phyloP scores from a whole-genome alignment of 805 yeast genomes.

The Barnettozyma salicaria region DNA sequence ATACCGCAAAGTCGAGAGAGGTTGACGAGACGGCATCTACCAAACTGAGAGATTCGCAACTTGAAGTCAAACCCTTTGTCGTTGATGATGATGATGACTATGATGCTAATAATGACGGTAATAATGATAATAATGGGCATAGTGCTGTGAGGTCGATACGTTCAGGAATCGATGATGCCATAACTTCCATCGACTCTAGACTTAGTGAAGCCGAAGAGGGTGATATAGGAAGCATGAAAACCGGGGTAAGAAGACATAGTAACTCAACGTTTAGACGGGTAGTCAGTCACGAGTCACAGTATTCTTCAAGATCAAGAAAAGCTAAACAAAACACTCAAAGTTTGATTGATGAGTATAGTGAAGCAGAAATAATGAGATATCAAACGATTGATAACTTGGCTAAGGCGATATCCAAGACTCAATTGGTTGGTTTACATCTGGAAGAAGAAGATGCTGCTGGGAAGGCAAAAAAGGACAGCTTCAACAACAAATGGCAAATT shows the following conservation, averaged over 20 bases:
- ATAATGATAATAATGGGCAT: too few relatives aligned
- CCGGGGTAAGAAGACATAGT: not conserved
- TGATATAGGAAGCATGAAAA: conserved; percentile 1
- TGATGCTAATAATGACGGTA: not conserved
- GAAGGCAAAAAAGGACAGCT: conserved; percentile 1
- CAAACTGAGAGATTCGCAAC: not conserved
- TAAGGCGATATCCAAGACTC: conserved; percentile 16
- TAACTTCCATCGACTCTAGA: not conserved
- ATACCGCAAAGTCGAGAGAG: not conserved
- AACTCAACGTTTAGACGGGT: conserved; percentile 1
- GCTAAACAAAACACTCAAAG: conserved; percentile 16
- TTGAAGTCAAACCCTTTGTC: conserved; percentile 1
- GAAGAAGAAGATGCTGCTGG: conserved; percentile 6
- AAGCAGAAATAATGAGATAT: conserved; percentile 17
- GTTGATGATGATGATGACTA: not conserved
- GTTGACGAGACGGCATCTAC: conserved; percentile 1
- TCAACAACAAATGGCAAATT: conserved; percentile 12
- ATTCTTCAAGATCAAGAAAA: conserved; percentile 18
- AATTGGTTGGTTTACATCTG: conserved; percentile 19
- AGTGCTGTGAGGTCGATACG: too few relatives aligned
- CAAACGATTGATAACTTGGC: conserved; percentile 14
- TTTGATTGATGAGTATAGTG: conserved; percentile 23
- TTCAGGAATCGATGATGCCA: too few relatives aligned
- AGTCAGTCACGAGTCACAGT: conserved; percentile 13
- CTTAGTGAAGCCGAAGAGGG: not conserved